phyloP scores from a whole-genome alignment of 2,329 filamentous ascomycete genomes.

The Microsporum canis region DNA sequence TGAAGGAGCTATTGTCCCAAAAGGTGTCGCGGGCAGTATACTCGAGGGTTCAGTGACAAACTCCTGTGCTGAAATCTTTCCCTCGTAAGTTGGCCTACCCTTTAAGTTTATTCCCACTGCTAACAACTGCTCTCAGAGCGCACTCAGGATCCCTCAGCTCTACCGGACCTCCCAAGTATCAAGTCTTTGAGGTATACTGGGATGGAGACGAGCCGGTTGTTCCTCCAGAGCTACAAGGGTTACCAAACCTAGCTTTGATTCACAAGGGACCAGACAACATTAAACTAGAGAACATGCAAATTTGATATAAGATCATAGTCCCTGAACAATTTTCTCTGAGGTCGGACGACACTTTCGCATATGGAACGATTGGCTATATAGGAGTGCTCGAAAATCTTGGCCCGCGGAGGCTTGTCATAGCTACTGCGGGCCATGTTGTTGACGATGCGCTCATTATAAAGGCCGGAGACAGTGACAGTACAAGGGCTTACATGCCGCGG shows the following conservation, averaged over 20 bases:
- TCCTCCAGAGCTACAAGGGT: background rate
- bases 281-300: background rate
- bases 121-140: background rate
- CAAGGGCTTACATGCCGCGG: background rate
- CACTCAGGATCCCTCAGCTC: background rate
- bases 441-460: background rate
- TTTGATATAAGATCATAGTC: background rate
- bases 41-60: background rate
- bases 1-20: background rate
- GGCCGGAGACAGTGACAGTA: background rate
- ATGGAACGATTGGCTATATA: background rate
- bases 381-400: background rate
- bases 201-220: background rate
- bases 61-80: background rate
- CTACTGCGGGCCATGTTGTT: background rate
- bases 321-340: background rate
- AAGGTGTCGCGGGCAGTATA: background rate
- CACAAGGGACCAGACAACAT: background rate
- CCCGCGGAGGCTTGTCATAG: background rate
- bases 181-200: background rate
- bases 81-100: background rate
- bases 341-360: background rate
- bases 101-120: too few species aligned
- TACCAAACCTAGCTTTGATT: background rate
- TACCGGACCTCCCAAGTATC: background rate